phyloP scores from a whole-genome alignment of 148 eudicot species.

The Bassia scoparia region DNA sequence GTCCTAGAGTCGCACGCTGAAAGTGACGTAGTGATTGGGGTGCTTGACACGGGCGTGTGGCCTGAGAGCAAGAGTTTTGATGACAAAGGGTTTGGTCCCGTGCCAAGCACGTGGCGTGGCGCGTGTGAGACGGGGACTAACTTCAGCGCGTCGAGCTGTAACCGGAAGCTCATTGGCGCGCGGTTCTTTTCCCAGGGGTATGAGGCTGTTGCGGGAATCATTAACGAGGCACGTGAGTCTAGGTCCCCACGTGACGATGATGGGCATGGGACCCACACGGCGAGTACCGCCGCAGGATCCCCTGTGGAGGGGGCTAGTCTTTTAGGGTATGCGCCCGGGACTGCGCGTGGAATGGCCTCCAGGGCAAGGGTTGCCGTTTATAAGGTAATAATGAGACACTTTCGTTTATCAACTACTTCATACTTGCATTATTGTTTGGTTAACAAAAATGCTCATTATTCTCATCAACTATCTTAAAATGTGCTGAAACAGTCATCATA shows the following conservation, averaged over 20 bases:
- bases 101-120: constrained; percentile 50
- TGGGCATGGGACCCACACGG: constrained; percentile 74
- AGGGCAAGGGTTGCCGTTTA: constrained; percentile 51
- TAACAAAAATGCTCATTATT: too few relatives aligned
- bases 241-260: constrained; percentile 58
- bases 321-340: constrained; percentile 52
- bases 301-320: constrained; percentile 42
- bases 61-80: constrained; percentile 56
- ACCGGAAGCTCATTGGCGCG: constrained; percentile 46
- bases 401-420: not conserved
- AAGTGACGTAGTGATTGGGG: constrained; percentile 47
- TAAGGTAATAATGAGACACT: constrained; percentile 17
- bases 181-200: constrained; percentile 52
- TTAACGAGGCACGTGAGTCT: constrained; percentile 40
- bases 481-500: too few relatives aligned
- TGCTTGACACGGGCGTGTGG: constrained; percentile 60
- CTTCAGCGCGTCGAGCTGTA: constrained; percentile 39
- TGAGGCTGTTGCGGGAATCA: constrained; percentile 43
- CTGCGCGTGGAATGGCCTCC: constrained; percentile 68
- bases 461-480: too few relatives aligned
- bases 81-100: constrained; percentile 49
- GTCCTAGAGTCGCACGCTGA: constrained; percentile 28
- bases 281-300: constrained; percentile 56
- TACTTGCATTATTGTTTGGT: not conserved
- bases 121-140: constrained; percentile 42